phyloP scores from a whole-genome alignment of 108 stramenopile species.

The Skeletonema grethae region DNA sequence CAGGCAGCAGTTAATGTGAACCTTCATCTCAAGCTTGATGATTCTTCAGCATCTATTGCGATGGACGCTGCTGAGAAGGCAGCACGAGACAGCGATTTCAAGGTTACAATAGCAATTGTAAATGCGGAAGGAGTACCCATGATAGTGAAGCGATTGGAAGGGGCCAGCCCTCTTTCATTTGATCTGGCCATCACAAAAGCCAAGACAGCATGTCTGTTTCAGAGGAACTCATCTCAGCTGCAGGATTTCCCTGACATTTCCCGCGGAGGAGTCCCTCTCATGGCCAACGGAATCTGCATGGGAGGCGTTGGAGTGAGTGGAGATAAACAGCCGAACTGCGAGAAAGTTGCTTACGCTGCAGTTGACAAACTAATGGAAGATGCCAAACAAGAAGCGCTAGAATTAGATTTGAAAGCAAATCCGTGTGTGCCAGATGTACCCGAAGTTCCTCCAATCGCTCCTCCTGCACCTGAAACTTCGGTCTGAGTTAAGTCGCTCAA shows the following conservation, averaged over 20 bases:
- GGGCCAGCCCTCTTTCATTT: neutral
- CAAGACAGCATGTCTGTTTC: neutral
- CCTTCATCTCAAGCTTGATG: neutral
- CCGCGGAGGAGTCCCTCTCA: neutral
- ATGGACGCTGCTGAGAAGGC: slow-evolving; percentile 3
- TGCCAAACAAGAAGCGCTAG: neutral
- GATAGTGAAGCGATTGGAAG: slow-evolving; percentile 5
- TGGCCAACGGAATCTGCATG: slow-evolving; percentile 2
- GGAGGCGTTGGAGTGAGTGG: slow-evolving; percentile 5
- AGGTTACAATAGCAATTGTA: slow-evolving; percentile 4
- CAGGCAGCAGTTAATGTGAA: neutral
- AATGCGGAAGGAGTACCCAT: slow-evolving; percentile 1
- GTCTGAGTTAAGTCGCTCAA: neutral
- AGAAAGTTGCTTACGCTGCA: slow-evolving; percentile 2
- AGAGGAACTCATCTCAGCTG: neutral
- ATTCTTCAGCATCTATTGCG: neutral
- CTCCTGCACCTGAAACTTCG: neutral
- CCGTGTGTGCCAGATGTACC: too few species aligned
- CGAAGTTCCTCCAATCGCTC: too few species aligned
- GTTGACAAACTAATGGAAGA: slow-evolving; percentile 2
- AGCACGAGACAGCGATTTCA: neutral
- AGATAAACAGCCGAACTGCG: slow-evolving; percentile 4
- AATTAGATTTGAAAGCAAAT: neutral
- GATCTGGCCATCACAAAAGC: neutral
- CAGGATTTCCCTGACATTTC: neutral